A percentile compares a stretch with the other conserved stretches of the same genome.
Conservation (phyloP, 176 grass and related monocot species). For the Ensete glaucum region DNA sequence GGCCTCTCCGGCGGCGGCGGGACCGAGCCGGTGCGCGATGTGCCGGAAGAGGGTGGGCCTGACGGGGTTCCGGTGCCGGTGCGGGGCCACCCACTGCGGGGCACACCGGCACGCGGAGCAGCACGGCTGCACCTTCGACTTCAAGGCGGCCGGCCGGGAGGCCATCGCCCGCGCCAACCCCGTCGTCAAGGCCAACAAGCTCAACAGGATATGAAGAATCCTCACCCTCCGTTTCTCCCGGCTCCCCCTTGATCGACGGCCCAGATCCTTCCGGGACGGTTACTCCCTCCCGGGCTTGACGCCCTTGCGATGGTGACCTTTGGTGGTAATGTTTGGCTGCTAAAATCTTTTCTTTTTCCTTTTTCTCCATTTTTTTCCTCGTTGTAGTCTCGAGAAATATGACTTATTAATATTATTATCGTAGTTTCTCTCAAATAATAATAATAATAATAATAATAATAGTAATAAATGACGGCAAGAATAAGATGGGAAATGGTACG, state of each 20-base stretch:
- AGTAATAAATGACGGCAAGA: too few relatives aligned
- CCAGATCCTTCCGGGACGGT: not conserved
- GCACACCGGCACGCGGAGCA: not conserved
- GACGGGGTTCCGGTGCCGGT: not conserved
- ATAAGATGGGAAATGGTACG: too few relatives aligned
- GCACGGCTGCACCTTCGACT: not conserved
- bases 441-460: too few relatives aligned
- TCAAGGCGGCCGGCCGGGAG: not conserved
- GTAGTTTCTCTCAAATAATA: too few relatives aligned
- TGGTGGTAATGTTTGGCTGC: not conserved
- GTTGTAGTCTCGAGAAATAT: not conserved
- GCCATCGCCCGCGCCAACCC: conserved; percentile 1
- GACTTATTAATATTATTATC: not conserved
- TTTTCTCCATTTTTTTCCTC: not conserved
- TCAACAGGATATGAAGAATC: not conserved
- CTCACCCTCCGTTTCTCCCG: not conserved
- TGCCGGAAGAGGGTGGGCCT: not conserved
- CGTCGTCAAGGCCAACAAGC: not conserved
- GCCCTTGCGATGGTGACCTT: not conserved
- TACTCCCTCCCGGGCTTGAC: not conserved
- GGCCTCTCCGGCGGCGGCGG: not conserved
- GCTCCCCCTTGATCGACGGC: not conserved
- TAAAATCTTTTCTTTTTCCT: not conserved
- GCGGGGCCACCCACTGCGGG: not conserved
- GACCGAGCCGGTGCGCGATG: not conserved